Percentiles rank a stretch among this genome's conserved stretches.
Evolutionary conservation across 257 asterid genomes (phyloP).

Genomic region (Cruciata laevipes): DNA sequence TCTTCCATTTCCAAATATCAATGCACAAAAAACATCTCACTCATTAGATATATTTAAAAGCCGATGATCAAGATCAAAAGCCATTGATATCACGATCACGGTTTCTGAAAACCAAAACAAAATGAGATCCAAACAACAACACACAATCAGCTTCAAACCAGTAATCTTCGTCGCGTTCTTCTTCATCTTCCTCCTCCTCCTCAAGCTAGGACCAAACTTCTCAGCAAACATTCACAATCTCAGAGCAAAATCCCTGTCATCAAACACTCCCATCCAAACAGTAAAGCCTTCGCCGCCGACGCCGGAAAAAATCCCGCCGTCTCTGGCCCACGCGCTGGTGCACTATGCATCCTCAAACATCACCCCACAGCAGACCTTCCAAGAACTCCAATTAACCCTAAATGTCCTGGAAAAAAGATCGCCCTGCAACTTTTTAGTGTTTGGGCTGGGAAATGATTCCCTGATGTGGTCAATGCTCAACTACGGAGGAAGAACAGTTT

Average conservation of each 20-base stretch:
- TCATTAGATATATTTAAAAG: too few relatives aligned
- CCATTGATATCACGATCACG: not conserved
- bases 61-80: not conserved
- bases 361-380: constrained; percentile 77
- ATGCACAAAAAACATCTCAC: not conserved
- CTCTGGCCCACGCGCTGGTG: constrained; percentile 53
- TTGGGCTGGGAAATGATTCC: constrained; percentile 78
- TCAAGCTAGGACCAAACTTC: constrained; percentile 13
- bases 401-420: constrained; percentile 54
- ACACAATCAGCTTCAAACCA: constrained; percentile 8
- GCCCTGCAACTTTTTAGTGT: constrained; percentile 73
- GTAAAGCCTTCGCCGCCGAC: constrained; percentile 11
- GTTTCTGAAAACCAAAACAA: not conserved
- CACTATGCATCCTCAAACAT: constrained; percentile 71
- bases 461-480: constrained; percentile 86
- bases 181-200: constrained; percentile 10
- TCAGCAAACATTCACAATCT: constrained; percentile 9
- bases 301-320: constrained; percentile 57
- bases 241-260: too few relatives aligned
- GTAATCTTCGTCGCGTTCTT: constrained; percentile 1
- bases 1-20: not conserved
- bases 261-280: too few relatives aligned
- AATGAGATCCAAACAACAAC: constrained; percentile 23
- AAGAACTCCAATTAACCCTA: constrained; percentile 62
- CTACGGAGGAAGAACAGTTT: constrained; percentile 72